phyloP scores from a whole-genome alignment of 192 early-diverging fungal species.

The Coemansia brasiliensis region DNA sequence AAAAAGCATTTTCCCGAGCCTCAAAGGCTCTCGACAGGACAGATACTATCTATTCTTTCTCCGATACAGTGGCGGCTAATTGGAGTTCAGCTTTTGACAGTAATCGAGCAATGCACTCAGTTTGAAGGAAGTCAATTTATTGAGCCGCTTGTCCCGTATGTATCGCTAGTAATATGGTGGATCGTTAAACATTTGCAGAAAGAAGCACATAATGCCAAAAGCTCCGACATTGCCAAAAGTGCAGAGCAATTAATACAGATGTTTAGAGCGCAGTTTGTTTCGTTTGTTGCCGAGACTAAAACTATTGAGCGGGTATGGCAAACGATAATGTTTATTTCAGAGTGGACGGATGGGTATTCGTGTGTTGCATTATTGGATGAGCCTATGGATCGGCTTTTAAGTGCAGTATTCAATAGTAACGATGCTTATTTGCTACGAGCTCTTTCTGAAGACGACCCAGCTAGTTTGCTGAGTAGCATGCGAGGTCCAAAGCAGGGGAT shows the following conservation, averaged over 20 bases:
- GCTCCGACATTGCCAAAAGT: conserved; percentile 3
- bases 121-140: conserved; percentile 11
- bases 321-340: conserved; percentile 33
- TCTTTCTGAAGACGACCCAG: conserved; percentile 15
- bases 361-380: conserved; percentile 23
- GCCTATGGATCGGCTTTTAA: conserved; percentile 11
- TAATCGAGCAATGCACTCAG: conserved; percentile 17
- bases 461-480: not conserved
- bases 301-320: conserved; percentile 26
- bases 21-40: too few relatives aligned
- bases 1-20: not conserved
- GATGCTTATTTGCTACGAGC: conserved; percentile 18
- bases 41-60: conserved; percentile 15
- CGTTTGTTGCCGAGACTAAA: conserved; percentile 23
- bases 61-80: conserved; percentile 30
- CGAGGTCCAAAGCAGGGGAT: not conserved
- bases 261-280: conserved; percentile 30
- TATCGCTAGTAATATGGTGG: conserved; percentile 18
- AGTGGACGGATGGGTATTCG: conserved; percentile 29
- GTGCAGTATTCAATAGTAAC: conserved; percentile 14
- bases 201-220: not conserved
- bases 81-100: conserved; percentile 15
- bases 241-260: not conserved
- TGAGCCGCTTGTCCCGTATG: conserved; percentile 28
- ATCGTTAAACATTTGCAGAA: not conserved